Evolutionary conservation across 148 eudicot genomes (phyloP), one percentile per base, ranked within the genome.

Genomic region (Pouteria glomerata): DNA sequence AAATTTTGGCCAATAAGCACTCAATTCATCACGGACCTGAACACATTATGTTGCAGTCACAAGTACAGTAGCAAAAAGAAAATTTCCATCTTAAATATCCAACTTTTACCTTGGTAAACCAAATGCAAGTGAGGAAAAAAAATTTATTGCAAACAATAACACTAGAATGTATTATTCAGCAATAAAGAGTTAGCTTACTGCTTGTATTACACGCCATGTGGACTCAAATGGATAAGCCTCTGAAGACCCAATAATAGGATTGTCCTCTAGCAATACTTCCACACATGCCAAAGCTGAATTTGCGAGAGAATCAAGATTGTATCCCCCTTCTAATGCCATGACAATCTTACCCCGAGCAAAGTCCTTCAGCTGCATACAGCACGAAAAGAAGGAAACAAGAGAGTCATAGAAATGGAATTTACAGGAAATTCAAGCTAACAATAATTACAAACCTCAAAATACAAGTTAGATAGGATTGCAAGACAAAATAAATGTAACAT

Each of bases 241-340:
- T 13, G 83, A 85, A 70, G 85, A 84, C 63, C 87, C 92, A 73
- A 34, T 52, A 34, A 89, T 74, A 33, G 92, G 88, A 73, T 85
- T 83, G 66, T 83, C 88, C 26, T 92, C 90, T 50, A 92, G 77
- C 81, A 96, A 82, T 23, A 88, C 92, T 79, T 92, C 84, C 58
- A 92, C 89, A 86, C 99, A 96, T 57, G 97, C 94, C 64, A 78
- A 75, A 69, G 60, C 97, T 62, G 99, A 96, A 79, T 84, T 83
- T 73, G 94, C 90, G 74, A 96, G 64, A 47, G 97, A 88, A 50
- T 82, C 76, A 57, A 92, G 96, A 84, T 96, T 87, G 73, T 96
- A 96, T 78, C 99, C 99, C 59, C 99, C 99, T 92, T 96, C 99
- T 77, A 96, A 83, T 42, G 88, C 94, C 84, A 96, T 89, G 50